Percentiles rank a stretch among this genome's conserved stretches.
Conservation (phyloP, 108 stramenopile genomes). For the Conticribra guillardii region DNA sequence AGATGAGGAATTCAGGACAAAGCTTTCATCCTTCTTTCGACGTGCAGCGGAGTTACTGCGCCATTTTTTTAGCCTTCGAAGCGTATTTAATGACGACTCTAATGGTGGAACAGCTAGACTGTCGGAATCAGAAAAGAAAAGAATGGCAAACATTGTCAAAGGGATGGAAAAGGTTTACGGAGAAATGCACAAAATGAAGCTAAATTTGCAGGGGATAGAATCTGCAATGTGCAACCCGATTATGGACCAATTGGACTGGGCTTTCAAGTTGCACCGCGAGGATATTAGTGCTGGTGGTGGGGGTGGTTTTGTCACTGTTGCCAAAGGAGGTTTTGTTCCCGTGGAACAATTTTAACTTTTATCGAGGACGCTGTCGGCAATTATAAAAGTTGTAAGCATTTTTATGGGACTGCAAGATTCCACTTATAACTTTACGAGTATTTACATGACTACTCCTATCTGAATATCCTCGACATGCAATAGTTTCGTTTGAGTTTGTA, state of each 20-base stretch:
- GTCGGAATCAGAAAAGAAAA: conserved; percentile 40
- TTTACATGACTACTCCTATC: no score
- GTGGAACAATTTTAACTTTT: conserved; percentile 14
- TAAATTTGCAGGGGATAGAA: conserved; percentile 41
- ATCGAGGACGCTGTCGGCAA: no score
- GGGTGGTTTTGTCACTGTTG: conserved; percentile 76
- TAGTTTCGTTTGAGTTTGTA: no score
- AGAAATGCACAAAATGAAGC: conserved; percentile 67
- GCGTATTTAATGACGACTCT: conserved; percentile 38
- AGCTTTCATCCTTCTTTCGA: conserved; percentile 79
- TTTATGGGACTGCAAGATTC: no score
- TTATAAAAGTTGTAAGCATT: no score
- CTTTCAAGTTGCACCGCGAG: conserved; percentile 83
- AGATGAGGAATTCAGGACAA: conserved; percentile 74
- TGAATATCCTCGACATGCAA: no score
- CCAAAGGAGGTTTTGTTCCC: conserved; percentile 45
- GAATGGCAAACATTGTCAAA: conserved; percentile 74
- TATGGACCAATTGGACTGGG: conserved; percentile 91
- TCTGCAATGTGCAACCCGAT: conserved; percentile 85
- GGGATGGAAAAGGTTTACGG: conserved; percentile 76
- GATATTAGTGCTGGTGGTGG: conserved; percentile 60
- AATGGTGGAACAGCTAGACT: conserved; percentile 39
- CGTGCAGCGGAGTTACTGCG: conserved; percentile 82
- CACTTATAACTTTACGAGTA: no score
- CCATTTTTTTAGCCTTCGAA: conserved; percentile 85